phyloP scores from a whole-genome alignment of 2,329 filamentous ascomycete genomes.

The Sporothrix euskadiensis region DNA sequence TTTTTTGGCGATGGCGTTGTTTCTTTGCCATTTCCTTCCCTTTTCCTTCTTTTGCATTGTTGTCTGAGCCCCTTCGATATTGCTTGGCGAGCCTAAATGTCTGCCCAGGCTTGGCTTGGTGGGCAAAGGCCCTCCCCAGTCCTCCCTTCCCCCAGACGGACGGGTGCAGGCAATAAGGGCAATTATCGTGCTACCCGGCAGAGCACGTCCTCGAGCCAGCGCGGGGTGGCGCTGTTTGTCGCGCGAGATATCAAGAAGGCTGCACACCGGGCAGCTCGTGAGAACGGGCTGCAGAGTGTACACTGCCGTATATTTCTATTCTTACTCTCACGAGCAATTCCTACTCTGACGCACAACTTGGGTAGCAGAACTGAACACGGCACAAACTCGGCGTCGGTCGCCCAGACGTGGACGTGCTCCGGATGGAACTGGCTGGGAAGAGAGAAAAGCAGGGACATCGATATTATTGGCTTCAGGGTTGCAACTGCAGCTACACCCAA shows the following conservation, averaged over 20 bases:
- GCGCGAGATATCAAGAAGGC: neutral
- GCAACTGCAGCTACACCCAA: neutral
- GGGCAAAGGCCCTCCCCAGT: neutral
- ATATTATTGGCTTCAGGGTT: neutral
- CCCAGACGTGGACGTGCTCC: neutral
- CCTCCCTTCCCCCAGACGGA: neutral
- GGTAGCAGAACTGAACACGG: neutral
- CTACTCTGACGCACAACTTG: neutral
- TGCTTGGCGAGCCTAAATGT: neutral
- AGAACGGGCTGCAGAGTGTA: neutral
- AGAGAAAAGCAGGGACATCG: neutral
- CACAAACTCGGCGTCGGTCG: constrained; percentile 4
- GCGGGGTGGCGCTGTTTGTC: neutral
- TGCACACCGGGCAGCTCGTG: neutral
- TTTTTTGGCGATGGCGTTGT: neutral
- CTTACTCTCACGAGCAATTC: neutral
- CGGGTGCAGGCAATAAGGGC: neutral
- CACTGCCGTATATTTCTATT: neutral
- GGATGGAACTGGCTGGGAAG: neutral
- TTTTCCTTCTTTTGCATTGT: neutral
- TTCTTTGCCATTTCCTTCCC: neutral
- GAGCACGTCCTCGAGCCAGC: neutral
- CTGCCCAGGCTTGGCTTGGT: neutral
- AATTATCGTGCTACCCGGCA: neutral
- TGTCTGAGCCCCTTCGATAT: neutral